Percentiles rank a stretch among this genome's conserved stretches.
These are phyloP conservation scores for Leersia perrieri DNA, from an alignment of 176 grass and related monocot species.

Conservation along the genomic window DNA sequence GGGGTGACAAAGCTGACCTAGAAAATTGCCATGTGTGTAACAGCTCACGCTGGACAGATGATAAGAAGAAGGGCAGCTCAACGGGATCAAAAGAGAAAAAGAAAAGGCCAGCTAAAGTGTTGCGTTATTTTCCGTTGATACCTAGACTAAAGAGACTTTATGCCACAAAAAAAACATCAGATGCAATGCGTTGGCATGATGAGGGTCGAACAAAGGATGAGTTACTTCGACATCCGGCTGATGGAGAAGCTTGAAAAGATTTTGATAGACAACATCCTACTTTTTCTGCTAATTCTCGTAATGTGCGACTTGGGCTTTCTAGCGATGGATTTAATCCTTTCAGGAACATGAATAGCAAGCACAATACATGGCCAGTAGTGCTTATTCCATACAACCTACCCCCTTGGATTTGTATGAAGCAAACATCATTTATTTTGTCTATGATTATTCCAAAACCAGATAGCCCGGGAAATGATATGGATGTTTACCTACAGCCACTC, in stretches of 20 bases:
- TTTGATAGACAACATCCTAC: not conserved
- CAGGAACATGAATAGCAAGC: too few relatives aligned
- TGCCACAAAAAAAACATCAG: not conserved
- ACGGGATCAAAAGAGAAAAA: not conserved
- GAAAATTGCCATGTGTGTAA: not conserved
- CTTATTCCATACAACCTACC: conserved; percentile 13
- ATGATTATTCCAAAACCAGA: conserved; percentile 1
- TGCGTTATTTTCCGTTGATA: conserved; percentile 33
- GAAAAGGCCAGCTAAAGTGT: conserved; percentile 17
- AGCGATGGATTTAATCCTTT: conserved; percentile 8
- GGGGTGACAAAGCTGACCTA: too few relatives aligned
- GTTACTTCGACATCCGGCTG: not conserved
- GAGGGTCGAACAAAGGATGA: not conserved
- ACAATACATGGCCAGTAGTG: conserved; percentile 29
- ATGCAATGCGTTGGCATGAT: conserved; percentile 11
- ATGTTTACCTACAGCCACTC: not conserved
- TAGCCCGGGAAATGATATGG: not conserved
- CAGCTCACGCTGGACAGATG: too few relatives aligned
- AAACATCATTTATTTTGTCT: conserved; percentile 16
- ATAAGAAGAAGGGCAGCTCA: not conserved
- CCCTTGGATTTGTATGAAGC: conserved; percentile 23
- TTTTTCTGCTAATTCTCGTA: not conserved
- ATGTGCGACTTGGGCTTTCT: not conserved
- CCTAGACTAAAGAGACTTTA: conserved; percentile 21
- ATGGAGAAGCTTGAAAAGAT: not conserved